Conservation (phyloP, 306 rosid genomes). For the Neltuma alba region DNA sequence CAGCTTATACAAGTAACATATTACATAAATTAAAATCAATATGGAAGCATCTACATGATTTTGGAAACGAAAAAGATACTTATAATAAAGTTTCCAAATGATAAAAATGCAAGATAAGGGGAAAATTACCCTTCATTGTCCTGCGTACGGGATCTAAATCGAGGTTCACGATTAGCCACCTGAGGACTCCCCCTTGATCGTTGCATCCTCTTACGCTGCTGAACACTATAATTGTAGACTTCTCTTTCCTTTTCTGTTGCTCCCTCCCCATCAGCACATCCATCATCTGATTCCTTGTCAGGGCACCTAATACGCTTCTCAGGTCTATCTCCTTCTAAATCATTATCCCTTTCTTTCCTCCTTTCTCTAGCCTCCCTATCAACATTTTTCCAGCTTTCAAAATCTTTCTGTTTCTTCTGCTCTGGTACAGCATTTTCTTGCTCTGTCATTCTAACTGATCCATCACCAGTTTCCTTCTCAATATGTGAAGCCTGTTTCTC, state of each 20-base stretch:
- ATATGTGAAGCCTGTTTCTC: constrained; percentile 59
- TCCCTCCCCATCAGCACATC: constrained; percentile 68
- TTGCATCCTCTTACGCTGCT: constrained; percentile 86
- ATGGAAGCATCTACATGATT: background rate
- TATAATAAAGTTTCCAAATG: constrained; percentile 27
- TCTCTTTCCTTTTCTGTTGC: constrained; percentile 72
- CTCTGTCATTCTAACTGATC: constrained; percentile 52
- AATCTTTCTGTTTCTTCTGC: constrained; percentile 70
- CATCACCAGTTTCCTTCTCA: constrained; percentile 81
- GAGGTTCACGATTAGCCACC: constrained; percentile 68
- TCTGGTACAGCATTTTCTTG: constrained; percentile 59
- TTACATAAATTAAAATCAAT: background rate
- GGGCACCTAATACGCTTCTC: constrained; percentile 59
- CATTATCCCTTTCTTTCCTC: constrained; percentile 50
- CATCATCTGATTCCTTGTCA: constrained; percentile 87
- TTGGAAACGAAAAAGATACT: constrained; percentile 10
- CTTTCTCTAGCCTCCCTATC: constrained; percentile 78
- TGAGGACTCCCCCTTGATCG: constrained; percentile 86
- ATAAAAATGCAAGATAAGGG: constrained; percentile 31
- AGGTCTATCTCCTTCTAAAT: constrained; percentile 66
- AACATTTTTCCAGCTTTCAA: background rate
- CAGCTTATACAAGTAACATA: constrained; percentile 19
- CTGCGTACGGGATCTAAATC: constrained; percentile 63
- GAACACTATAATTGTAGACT: constrained; percentile 68
- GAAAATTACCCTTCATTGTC: constrained; percentile 74